phyloP scores from a whole-genome alignment of 306 rosid genomes.

The Comarum palustre region DNA sequence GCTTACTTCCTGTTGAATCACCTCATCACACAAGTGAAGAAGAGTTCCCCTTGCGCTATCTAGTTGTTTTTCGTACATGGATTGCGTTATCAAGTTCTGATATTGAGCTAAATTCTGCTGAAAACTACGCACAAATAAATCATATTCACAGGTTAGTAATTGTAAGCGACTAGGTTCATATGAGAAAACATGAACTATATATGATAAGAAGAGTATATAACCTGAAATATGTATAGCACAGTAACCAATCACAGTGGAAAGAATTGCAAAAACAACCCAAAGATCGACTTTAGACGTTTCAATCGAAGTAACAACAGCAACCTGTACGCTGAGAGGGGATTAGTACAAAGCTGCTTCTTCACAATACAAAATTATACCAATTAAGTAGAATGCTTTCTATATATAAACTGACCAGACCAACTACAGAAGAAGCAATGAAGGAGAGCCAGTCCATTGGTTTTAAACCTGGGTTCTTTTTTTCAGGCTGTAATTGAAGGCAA shows the following conservation, averaged over 20 bases:
- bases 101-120: slow-evolving; percentile 82
- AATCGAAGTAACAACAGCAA: slow-evolving; percentile 75
- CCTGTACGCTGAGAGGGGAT: slow-evolving; percentile 42
- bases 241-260: slow-evolving; percentile 85
- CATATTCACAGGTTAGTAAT: slow-evolving; percentile 17
- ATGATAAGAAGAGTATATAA: slow-evolving; percentile 26
- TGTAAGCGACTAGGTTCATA: too few relatives aligned
- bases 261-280: slow-evolving; percentile 75
- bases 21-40: slow-evolving; percentile 97
- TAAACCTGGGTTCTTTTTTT: slow-evolving; percentile 93
- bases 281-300: slow-evolving; percentile 83
- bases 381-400: not conserved
- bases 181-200: not conserved
- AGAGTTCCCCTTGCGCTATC: slow-evolving; percentile 98
- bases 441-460: slow-evolving; percentile 99
- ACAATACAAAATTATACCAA: slow-evolving; percentile 21
- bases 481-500: slow-evolving; percentile 59
- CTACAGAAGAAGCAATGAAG: slow-evolving; percentile 77
- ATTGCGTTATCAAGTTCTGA: slow-evolving; percentile 92
- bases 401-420: slow-evolving; percentile 89
- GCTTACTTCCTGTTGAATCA: slow-evolving; percentile 96
- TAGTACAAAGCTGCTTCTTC: slow-evolving; percentile 1
- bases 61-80: slow-evolving; percentile 93
- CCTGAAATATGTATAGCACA: slow-evolving; percentile 91
- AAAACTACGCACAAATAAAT: slow-evolving; percentile 53